phyloP scores from a whole-genome alignment of 257 asterid genomes.

The Fraxinus anomala region DNA sequence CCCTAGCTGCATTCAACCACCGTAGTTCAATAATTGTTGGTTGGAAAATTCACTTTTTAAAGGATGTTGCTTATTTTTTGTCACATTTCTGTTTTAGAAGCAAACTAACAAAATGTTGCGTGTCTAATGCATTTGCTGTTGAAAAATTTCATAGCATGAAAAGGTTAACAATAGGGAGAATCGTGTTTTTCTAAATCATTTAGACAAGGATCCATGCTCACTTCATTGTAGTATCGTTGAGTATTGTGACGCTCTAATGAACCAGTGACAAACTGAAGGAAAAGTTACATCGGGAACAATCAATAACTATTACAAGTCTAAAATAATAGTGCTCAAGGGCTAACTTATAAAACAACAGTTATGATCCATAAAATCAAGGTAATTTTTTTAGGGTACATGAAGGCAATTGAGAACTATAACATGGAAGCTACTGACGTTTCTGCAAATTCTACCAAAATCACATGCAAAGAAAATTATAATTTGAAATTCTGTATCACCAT shows the following conservation, averaged over 20 bases:
- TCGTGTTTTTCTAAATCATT: neutral
- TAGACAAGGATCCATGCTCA: neutral
- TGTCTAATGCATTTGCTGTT: neutral
- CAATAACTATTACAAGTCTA: neutral
- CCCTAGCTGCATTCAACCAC: too few relatives aligned
- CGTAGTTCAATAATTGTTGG: too few relatives aligned
- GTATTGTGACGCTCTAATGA: neutral
- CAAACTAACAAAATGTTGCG: neutral
- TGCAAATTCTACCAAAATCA: neutral
- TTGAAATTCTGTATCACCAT: neutral
- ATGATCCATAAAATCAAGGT: neutral
- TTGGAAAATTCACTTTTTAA: too few relatives aligned
- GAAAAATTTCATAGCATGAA: neutral
- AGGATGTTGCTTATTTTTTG: too few relatives aligned
- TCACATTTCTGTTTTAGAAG: neutral
- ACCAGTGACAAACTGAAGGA: neutral
- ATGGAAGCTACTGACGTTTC: neutral
- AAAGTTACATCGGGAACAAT: too few relatives aligned
- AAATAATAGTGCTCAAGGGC: neutral
- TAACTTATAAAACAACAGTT: neutral
- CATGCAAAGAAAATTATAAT: neutral
- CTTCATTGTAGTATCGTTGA: neutral
- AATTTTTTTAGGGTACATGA: neutral
- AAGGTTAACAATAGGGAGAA: neutral
- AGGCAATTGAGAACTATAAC: neutral